These are phyloP conservation scores for Suhomyces bokatorum DNA, from an alignment of 1,139 yeast species.

Conservation along the genomic window DNA sequence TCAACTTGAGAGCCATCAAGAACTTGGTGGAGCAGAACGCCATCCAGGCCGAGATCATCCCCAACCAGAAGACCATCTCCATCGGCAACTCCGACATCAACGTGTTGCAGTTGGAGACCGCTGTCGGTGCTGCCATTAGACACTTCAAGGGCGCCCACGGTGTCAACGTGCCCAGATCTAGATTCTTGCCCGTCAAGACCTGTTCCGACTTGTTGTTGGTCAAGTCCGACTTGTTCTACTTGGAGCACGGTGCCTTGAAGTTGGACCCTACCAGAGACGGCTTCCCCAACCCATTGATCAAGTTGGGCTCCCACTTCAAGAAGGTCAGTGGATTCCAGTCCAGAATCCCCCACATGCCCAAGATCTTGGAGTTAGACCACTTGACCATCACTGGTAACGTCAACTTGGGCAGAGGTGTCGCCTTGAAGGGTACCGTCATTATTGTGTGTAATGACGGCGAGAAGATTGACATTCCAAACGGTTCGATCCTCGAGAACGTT, in stretches of 20 bases:
- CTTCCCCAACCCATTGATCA: slow-evolving; percentile 84
- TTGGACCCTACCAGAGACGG: slow-evolving; percentile 88
- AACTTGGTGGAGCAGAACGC: slow-evolving; percentile 84
- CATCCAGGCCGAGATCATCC: slow-evolving; percentile 90
- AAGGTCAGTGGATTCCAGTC: slow-evolving; percentile 89
- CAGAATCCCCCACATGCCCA: slow-evolving; percentile 94
- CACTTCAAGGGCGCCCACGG: slow-evolving; percentile 96
- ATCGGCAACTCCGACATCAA: slow-evolving; percentile 76
- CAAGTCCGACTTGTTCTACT: slow-evolving; percentile 89
- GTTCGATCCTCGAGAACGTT: slow-evolving; percentile 89
- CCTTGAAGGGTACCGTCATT: slow-evolving; percentile 94
- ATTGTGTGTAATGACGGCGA: slow-evolving; percentile 97
- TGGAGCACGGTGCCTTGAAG: slow-evolving; percentile 89
- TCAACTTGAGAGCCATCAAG: slow-evolving; percentile 90
- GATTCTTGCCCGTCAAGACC: slow-evolving; percentile 97
- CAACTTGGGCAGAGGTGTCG: slow-evolving; percentile 82
- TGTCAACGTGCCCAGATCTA: slow-evolving; percentile 95
- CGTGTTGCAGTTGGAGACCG: slow-evolving; percentile 95
- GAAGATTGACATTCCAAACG: slow-evolving; percentile 95
- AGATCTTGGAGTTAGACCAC: slow-evolving; percentile 93
- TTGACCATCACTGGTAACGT: slow-evolving; percentile 98
- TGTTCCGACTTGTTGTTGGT: slow-evolving; percentile 92
- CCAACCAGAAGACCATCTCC: slow-evolving; percentile 82
- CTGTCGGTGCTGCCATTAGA: slow-evolving; percentile 98
- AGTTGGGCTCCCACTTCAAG: slow-evolving; percentile 94